Percentiles rank a stretch among this genome's conserved stretches.
These are phyloP conservation scores for Terfezia claveryi DNA, from an alignment of 495 filamentous ascomycete genomes.

Conservation along the genomic window DNA sequence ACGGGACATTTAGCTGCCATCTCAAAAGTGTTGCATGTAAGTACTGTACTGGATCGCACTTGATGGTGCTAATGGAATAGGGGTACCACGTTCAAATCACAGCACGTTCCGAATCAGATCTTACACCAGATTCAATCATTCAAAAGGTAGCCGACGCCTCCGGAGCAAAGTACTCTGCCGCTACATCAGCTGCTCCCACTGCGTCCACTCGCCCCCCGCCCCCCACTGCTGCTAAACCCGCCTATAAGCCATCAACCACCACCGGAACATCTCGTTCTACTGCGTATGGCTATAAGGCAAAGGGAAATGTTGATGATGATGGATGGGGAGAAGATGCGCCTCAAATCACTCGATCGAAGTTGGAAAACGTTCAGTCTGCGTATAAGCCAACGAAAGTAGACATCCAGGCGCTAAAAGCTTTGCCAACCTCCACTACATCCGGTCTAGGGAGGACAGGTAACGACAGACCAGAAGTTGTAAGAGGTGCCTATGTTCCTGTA, in stretches of 20 bases:
- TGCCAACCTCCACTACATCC: slow-evolving; percentile 41
- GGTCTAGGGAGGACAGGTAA: slow-evolving; percentile 22
- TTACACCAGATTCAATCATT: slow-evolving; percentile 68
- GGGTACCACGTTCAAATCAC: slow-evolving; percentile 96
- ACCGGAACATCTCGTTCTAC: slow-evolving; percentile 42
- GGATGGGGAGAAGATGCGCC: slow-evolving; percentile 96
- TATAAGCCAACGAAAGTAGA: slow-evolving; percentile 91
- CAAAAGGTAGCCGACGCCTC: slow-evolving; percentile 93
- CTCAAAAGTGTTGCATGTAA: slow-evolving; percentile 66
- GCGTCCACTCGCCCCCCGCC: slow-evolving; percentile 25
- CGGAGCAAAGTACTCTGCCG: slow-evolving; percentile 73
- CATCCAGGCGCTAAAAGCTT: slow-evolving; percentile 39
- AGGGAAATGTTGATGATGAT: slow-evolving; percentile 40
- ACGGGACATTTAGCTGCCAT: slow-evolving; percentile 79
- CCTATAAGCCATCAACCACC: slow-evolving; percentile 60
- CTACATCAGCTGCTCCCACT: slow-evolving; percentile 11
- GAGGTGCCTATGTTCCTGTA: slow-evolving; percentile 81
- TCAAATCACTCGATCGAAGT: slow-evolving; percentile 54
- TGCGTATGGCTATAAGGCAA: slow-evolving; percentile 30
- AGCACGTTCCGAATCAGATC: slow-evolving; percentile 69
- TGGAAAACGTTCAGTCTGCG: slow-evolving; percentile 83
- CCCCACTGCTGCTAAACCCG: slow-evolving; percentile 56
- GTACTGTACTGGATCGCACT: slow-evolving; percentile 6
- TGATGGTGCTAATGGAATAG: slow-evolving; percentile 18
- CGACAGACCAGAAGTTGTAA: slow-evolving; percentile 38